Percentiles rank a stretch among this genome's conserved stretches.
phyloP scores from a whole-genome alignment of 2,329 filamentous ascomycete species.

The Fusarium guadeloupense region DNA sequence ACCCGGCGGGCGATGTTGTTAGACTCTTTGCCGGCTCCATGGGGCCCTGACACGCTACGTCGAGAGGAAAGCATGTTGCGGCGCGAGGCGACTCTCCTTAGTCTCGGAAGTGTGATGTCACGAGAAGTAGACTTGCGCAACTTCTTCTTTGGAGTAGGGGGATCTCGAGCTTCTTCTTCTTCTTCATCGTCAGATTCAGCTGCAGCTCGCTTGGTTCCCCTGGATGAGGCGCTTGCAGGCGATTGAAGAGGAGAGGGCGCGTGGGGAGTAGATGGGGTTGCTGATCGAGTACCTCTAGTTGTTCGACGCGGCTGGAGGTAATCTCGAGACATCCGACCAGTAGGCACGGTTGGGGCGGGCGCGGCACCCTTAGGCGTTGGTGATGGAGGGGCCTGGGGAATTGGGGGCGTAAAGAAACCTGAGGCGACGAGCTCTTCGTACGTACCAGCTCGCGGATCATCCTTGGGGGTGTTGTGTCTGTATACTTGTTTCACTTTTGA shows the following conservation, averaged over 20 bases:
- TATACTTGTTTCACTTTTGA: slow-evolving; percentile 20
- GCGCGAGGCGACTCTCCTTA: slow-evolving; percentile 45
- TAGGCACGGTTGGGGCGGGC: slow-evolving; percentile 30
- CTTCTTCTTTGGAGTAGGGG: slow-evolving; percentile 56
- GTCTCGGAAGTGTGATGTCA: slow-evolving; percentile 50
- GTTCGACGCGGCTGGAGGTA: slow-evolving; percentile 35
- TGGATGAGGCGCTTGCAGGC: slow-evolving; percentile 49
- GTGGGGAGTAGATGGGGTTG: slow-evolving; percentile 34
- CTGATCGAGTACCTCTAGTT: slow-evolving; percentile 43
- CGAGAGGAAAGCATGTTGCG: slow-evolving; percentile 36
- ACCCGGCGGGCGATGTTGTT: slow-evolving; percentile 42
- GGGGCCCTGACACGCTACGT: slow-evolving; percentile 43
- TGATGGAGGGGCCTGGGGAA: slow-evolving; percentile 24
- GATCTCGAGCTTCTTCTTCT: slow-evolving; percentile 35
- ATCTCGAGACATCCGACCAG: slow-evolving; percentile 25
- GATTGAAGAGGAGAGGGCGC: slow-evolving; percentile 43
- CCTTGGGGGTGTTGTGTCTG: slow-evolving; percentile 16
- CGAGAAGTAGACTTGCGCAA: slow-evolving; percentile 62
- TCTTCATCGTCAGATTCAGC: slow-evolving; percentile 49
- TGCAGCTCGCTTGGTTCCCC: slow-evolving; percentile 63
- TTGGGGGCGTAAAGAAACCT: slow-evolving; percentile 39
- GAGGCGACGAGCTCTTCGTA: slow-evolving; percentile 42
- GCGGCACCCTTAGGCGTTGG: slow-evolving; percentile 33
- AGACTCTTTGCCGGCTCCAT: slow-evolving; percentile 31
- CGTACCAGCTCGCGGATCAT: slow-evolving; percentile 32